Evolutionary conservation across 768 basidiomycete genomes (phyloP).

Genomic region (Serendipita indica): DNA sequence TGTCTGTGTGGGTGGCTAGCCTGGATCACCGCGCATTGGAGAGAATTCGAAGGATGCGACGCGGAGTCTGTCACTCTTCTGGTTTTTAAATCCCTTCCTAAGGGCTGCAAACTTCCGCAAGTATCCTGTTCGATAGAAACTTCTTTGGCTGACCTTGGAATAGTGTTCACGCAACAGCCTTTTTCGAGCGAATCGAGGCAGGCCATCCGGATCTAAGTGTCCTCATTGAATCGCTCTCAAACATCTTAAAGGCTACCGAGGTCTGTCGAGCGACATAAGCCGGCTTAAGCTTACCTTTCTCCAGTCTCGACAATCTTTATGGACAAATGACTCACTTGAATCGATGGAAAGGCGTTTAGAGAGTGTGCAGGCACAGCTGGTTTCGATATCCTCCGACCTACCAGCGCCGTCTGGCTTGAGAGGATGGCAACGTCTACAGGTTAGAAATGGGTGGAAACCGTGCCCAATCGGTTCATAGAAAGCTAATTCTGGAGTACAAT

Average conservation of each 20-base stretch:
- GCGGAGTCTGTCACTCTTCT: conserved; percentile 17
- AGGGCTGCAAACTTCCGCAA: conserved; percentile 29
- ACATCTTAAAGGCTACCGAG: conserved; percentile 21
- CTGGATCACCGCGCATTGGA: conserved; percentile 40
- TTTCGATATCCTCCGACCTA: too few relatives aligned
- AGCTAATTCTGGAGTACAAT: too few relatives aligned
- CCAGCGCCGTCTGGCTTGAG: not conserved
- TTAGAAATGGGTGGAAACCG: conserved; percentile 37
- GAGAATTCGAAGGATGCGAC: conserved; percentile 16
- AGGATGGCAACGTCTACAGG: conserved; percentile 43
- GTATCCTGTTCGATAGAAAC: conserved; percentile 19
- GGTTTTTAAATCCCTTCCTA: conserved; percentile 24
- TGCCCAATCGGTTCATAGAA: conserved; percentile 43
- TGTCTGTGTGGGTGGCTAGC: conserved; percentile 56
- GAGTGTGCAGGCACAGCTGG: conserved; percentile 16
- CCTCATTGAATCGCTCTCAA: conserved; percentile 39
- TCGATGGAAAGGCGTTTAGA: not conserved
- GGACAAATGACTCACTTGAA: conserved; percentile 8
- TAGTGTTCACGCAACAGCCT: too few relatives aligned
- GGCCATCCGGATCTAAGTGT: too few relatives aligned
- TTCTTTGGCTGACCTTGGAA: too few relatives aligned
- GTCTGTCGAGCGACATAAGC: conserved; percentile 19
- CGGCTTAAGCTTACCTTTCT: conserved; percentile 21
- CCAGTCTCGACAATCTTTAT: conserved; percentile 1
- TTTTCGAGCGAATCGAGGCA: too few relatives aligned